phyloP scores from a whole-genome alignment of 1,139 yeast species.

The Diutina neorugosa region DNA sequence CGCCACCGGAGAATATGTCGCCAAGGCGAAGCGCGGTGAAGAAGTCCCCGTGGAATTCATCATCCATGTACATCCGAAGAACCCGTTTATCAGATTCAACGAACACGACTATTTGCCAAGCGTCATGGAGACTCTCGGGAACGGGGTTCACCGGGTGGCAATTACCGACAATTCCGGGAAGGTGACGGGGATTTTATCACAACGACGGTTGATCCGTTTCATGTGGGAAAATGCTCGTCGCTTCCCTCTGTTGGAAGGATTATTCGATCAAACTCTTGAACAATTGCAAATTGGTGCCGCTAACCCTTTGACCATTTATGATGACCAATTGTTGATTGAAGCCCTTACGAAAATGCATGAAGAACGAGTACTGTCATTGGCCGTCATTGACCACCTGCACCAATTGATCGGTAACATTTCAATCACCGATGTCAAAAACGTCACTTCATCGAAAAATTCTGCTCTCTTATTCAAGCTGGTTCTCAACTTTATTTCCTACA shows the following conservation, averaged over 20 bases:
- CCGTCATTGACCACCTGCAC: conserved; percentile 76
- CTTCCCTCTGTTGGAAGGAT: conserved; percentile 67
- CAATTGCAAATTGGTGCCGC: conserved; percentile 62
- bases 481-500: conserved; percentile 76
- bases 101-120: conserved; percentile 56
- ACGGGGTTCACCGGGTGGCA: conserved; percentile 89
- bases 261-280: conserved; percentile 53
- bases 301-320: conserved; percentile 66
- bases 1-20: conserved; percentile 14
- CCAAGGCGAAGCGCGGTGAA: conserved; percentile 48
- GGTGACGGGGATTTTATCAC: conserved; percentile 78
- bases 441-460: conserved; percentile 75
- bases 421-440: conserved; percentile 83
- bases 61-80: conserved; percentile 68
- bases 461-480: conserved; percentile 73
- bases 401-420: conserved; percentile 83
- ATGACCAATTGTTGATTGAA: conserved; percentile 77
- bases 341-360: conserved; percentile 79
- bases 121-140: conserved; percentile 77
- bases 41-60: conserved; percentile 77
- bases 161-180: conserved; percentile 41
- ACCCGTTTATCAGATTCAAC: conserved; percentile 68
- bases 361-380: conserved; percentile 78
- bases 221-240: conserved; percentile 88
- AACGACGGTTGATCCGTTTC: conserved; percentile 69